Base-by-base conservation (phyloP, 176 grass and related monocot genomes). In the Oryza meyeriana region DNA sequence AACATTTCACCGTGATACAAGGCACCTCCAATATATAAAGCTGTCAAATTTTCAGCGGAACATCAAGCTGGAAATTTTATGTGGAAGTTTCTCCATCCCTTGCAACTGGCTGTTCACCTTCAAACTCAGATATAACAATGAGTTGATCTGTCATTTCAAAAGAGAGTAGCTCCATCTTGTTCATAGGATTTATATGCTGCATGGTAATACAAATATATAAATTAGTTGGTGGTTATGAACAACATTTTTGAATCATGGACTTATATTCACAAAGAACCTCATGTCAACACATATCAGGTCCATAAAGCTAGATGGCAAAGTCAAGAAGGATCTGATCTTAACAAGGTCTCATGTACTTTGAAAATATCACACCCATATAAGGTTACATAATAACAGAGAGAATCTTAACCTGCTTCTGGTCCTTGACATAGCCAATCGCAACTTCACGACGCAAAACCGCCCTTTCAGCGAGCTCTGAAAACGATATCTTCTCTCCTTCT, bases 401-500 rank as follows among this genome's bases (percentile, higher is more conserved):
- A 71, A 67, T 34, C 26, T 48, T 39, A 41, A 99, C 96, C 90
- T 99, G 93, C 80, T 99, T 95, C 68, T 88, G 65, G 26, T 87
- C 89, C 83, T 94, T 93, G 2, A 88, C 79, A 67, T 95, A 99
- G 80, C 93, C 96, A 87, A 99, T 93, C 4, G 91, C 93, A 82
- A 99, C 96, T 91, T 99, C 96, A 71, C 79, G 85, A 35, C 96
- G 92, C 71, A 99, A 81, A 90, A 95, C 61, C 71, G 96, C 96
- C 73, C 96, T 88, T 89, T 99, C 96, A 73, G 91, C 91, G 58
- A 99, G 83, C 89, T 99, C 96, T 38, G 40, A 71, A 74, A 99
- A 99, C 61, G 93, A 95, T 70, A 92, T 79, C 18, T 41, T 91
- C 83, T 99, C 96, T 66, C 89, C 89, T 73, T 95, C 88, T 85